Base-by-base conservation (phyloP, 176 grass and related monocot genomes). In the Ensete glaucum region DNA sequence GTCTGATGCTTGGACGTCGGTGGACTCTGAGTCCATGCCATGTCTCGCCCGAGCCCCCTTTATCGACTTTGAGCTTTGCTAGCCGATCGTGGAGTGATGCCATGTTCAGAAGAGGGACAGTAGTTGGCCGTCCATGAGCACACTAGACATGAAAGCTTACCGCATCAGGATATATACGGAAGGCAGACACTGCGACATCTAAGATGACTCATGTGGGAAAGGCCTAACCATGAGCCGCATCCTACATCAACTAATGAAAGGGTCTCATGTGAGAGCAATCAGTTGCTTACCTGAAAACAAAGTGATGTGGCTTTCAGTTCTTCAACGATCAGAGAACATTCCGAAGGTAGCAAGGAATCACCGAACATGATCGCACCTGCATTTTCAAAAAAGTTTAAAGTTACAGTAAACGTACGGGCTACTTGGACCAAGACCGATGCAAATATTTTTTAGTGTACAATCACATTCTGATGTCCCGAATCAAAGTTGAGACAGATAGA, bases 321-420 rank as follows among this genome's bases (percentile, higher is more conserved):
- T 84, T 91, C 88, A 48, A 98, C 87, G 75, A 98, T 98, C 24
- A 98, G 80, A 68, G 83, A 89, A 75, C 94, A 98, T 57, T 98
- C 90, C 1, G 90, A 93, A 55, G 84, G 90, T 76, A 97, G 77
- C 73, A 97, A 85, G 54, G 90, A 24, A 71, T 97, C 94, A 52
- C 94, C 94, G 85, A 97, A 97, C 94, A 97, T 97, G 79, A 97
- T 97, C 10, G 94, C 94, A 60, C 94, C 94, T 97, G 52, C 10
- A 54, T n/a, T 56, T 43, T 43, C 69, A 78, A 50, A 20, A 82
- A 53, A 0, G 66, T 9, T 43, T 5, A 17, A 15, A 76, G 8
- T 55, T 17, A 22, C 16, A 60, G n/a, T 25, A 54, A 23, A 22
- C 0, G 22, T 72, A 34, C 16, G 51, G 25, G 11, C 9, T n/a